Evolutionary conservation across 2,329 filamentous ascomycete genomes (phyloP).

Genomic region (Phaeosphaeria sp.): DNA sequence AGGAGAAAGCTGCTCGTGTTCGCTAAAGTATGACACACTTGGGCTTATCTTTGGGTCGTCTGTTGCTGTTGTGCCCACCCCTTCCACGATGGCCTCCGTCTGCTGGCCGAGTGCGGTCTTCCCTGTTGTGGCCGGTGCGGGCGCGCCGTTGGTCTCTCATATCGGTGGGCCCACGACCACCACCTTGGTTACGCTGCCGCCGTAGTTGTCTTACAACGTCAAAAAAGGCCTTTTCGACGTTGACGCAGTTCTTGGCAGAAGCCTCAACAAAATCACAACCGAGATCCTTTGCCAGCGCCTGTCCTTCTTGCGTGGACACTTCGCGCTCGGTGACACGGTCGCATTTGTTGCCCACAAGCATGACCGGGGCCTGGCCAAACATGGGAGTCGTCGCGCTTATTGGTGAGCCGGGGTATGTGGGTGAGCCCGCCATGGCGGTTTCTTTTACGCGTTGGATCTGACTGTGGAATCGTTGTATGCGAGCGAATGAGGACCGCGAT

Average conservation of each 20-base stretch:
- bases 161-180: conserved; percentile 24
- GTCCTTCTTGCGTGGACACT: conserved; percentile 95
- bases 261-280: conserved; percentile 97
- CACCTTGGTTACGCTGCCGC: conserved; percentile 70
- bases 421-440: conserved; percentile 73
- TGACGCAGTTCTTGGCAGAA: conserved; percentile 97
- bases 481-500: conserved; percentile 90
- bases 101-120: conserved; percentile 25
- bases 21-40: conserved; percentile 46
- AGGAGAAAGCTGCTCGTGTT: conserved; percentile 1
- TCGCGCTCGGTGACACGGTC: conserved; percentile 95
- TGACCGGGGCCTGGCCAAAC: conserved; percentile 82
- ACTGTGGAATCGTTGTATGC: conserved; percentile 94
- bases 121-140: conserved; percentile 19
- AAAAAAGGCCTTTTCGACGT: conserved; percentile 98
- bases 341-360: conserved; percentile 99
- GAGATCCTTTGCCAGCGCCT: conserved; percentile 86
- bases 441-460: conserved; percentile 98
- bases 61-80: conserved; percentile 17
- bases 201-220: conserved; percentile 93
- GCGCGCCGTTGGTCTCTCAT: conserved; percentile 17
- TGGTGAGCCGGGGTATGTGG: conserved; percentile 78
- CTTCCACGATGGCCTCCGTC: conserved; percentile 21
- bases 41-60: conserved; percentile 33
- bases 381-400: conserved; percentile 58